Percentiles rank a stretch among this genome's conserved stretches.
phyloP scores from a whole-genome alignment of 495 filamentous ascomycete species.

The Penicillium roqueforti region DNA sequence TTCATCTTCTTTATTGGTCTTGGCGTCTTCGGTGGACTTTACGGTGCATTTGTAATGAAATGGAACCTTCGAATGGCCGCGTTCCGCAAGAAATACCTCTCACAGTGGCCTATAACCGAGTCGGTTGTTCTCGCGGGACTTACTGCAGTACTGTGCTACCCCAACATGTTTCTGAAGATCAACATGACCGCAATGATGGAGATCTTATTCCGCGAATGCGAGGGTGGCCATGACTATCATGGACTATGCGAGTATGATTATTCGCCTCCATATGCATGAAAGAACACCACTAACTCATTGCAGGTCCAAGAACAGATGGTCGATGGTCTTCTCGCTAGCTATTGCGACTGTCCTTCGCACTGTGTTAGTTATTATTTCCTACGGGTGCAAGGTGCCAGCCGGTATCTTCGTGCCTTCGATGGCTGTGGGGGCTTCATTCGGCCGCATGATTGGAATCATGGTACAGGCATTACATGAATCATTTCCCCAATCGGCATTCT shows the following conservation, averaged over 20 bases:
- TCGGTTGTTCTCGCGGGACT: slow-evolving; percentile 74
- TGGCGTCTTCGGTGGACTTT: slow-evolving; percentile 90
- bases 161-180: slow-evolving; percentile 91
- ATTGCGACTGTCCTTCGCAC: slow-evolving; percentile 77
- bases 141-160: slow-evolving; percentile 90
- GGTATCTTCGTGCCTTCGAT: slow-evolving; percentile 98
- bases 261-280: not conserved
- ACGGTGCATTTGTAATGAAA: slow-evolving; percentile 96
- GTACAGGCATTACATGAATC: slow-evolving; percentile 86
- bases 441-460: slow-evolving; percentile 87
- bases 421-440: slow-evolving; percentile 94
- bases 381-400: slow-evolving; percentile 96
- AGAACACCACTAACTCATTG: slow-evolving; percentile 21
- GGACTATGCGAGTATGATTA: slow-evolving; percentile 75
- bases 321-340: slow-evolving; percentile 73
- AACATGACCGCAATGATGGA: slow-evolving; percentile 99
- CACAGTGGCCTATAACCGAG: slow-evolving; percentile 82
- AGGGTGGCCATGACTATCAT: slow-evolving; percentile 86
- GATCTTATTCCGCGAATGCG: slow-evolving; percentile 92
- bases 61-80: slow-evolving; percentile 92
- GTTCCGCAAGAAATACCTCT: slow-evolving; percentile 92
- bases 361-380: slow-evolving; percentile 90
- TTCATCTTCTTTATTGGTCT: slow-evolving; percentile 87
- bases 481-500: slow-evolving; percentile 76
- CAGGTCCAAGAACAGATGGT: slow-evolving; percentile 61